Conservation (phyloP, 2,329 filamentous ascomycete genomes). For the Fusarium sp. region DNA sequence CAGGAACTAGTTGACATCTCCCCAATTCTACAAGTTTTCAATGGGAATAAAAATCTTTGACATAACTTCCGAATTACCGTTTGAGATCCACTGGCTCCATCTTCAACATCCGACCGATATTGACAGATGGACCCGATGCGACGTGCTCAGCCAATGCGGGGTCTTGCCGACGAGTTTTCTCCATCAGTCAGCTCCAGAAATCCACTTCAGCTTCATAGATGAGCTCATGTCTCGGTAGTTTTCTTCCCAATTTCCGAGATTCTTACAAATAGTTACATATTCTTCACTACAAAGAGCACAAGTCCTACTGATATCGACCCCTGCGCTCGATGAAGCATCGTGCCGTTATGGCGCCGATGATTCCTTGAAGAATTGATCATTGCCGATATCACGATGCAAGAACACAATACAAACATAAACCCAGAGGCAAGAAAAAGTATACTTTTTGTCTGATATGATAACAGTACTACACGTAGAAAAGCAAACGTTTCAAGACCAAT, state of each 20-base stretch:
- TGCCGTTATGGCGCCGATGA: constrained; percentile 26
- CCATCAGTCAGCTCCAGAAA: background rate
- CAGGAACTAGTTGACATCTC: background rate
- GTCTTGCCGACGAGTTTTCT: background rate
- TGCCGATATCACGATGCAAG: no score
- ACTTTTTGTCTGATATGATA: no score
- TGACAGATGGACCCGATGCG: constrained; percentile 6
- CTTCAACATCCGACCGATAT: constrained; percentile 10
- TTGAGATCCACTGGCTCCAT: constrained; percentile 15
- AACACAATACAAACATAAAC: no score
- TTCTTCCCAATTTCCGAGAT: background rate
- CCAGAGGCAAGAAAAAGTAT: no score
- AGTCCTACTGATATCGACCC: constrained; percentile 6
- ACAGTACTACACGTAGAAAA: no score
- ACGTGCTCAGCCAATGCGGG: constrained; percentile 22
- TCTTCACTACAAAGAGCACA: background rate
- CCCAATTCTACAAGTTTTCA: background rate
- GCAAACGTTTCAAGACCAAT: no score
- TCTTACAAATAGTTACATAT: background rate
- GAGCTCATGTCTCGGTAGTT: background rate
- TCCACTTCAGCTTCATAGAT: background rate
- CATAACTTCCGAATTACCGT: constrained; percentile 13
- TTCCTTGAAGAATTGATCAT: constrained; percentile 2
- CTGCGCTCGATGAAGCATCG: constrained; percentile 18
- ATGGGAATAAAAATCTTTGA: background rate